Percentiles rank a stretch among this genome's conserved stretches.
Conservation (phyloP, 805 yeast genomes). For the Isabelozyma rhagii region DNA sequence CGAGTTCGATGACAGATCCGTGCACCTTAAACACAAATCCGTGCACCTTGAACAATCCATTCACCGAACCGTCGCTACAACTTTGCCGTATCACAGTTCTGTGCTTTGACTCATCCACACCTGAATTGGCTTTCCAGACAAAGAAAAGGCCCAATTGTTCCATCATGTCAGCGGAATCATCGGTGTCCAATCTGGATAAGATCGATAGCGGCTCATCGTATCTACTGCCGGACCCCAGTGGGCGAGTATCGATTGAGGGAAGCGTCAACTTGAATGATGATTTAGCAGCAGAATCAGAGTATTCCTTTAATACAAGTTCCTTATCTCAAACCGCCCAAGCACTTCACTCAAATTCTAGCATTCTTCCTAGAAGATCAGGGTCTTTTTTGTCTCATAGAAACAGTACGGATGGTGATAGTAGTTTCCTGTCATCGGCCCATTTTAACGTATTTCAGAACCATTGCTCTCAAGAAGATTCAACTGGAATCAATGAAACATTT, state of each 20-base stretch:
- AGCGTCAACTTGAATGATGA: constrained; percentile 32
- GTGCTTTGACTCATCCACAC: no score
- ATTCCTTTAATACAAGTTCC: constrained; percentile 13
- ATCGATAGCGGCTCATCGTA: neutral
- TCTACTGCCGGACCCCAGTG: neutral
- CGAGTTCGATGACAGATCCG: neutral
- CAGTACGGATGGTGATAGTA: constrained; percentile 30
- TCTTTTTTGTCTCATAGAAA: constrained; percentile 18
- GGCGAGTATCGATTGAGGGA: constrained; percentile 17
- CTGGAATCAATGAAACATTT: constrained; percentile 18
- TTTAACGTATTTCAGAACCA: constrained; percentile 17
- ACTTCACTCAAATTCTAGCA: neutral
- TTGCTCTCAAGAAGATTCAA: constrained; percentile 8
- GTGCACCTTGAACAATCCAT: neutral
- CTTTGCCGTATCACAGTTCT: neutral
- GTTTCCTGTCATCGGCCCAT: constrained; percentile 24
- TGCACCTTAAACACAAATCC: neutral
- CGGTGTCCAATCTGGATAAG: neutral
- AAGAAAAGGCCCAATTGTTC: no score
- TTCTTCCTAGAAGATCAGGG: constrained; percentile 7
- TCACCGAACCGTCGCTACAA: neutral
- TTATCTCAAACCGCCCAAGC: constrained; percentile 3
- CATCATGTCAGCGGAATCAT: constrained; percentile 7
- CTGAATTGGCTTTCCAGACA: no score
- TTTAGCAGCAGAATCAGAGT: constrained; percentile 24